Evolutionary conservation across 2,329 filamentous ascomycete species (phyloP).

Genomic region (Ophiostoma novo-ulmi): DNA sequence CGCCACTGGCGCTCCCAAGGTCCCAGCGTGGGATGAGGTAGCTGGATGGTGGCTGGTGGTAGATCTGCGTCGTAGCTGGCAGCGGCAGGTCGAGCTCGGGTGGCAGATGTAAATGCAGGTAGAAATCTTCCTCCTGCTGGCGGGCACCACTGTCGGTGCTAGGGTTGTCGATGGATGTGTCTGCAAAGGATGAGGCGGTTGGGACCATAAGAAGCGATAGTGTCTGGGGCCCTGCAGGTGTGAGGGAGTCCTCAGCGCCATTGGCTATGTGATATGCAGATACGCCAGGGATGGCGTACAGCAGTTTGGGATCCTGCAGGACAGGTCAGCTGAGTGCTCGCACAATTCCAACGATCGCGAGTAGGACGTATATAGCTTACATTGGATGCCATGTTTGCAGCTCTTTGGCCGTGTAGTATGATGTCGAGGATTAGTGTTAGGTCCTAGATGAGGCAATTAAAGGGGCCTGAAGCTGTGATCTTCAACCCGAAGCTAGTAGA

Average conservation of each 20-base stretch:
- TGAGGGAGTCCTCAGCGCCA: conserved; percentile 78
- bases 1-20: conserved; percentile 76
- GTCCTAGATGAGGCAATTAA: not conserved
- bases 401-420: not conserved
- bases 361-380: not conserved
- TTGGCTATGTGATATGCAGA: conserved; percentile 86
- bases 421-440: not conserved
- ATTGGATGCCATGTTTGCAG: conserved; percentile 10
- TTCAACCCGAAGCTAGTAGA: not conserved
- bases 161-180: conserved; percentile 43
- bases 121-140: conserved; percentile 78
- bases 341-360: not conserved
- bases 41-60: conserved; percentile 86
- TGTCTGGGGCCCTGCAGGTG: conserved; percentile 79
- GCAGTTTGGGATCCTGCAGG: conserved; percentile 56
- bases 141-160: not conserved
- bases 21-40: conserved; percentile 97
- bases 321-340: not conserved
- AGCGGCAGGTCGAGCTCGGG: conserved; percentile 91
- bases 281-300: conserved; percentile 75
- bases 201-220: conserved; percentile 94
- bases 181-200: conserved; percentile 68
- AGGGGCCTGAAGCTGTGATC: not conserved
- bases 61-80: conserved; percentile 93
- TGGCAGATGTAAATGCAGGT: conserved; percentile 88